A percentile compares a stretch with the other conserved stretches of the same genome.
These are phyloP conservation scores for Vitis hybrid DNA, from an alignment of 177 flowering plant species.

Conservation along the genomic window DNA sequence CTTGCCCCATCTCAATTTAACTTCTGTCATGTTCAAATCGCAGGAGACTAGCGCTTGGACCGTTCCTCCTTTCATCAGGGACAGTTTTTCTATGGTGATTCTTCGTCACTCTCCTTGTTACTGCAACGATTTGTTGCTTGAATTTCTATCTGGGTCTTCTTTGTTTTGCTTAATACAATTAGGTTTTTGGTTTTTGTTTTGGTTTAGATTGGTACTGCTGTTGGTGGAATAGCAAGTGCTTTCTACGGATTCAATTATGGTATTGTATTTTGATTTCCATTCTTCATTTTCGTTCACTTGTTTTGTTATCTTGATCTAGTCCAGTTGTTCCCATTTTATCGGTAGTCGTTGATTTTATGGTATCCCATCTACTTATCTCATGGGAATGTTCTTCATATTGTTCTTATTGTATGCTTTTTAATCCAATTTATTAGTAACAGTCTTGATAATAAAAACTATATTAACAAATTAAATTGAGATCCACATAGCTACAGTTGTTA, in stretches of 20 bases:
- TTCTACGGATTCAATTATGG: conserved; percentile 90
- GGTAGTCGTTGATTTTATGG: no score
- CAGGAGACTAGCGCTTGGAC: conserved; percentile 87
- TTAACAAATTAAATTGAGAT: no score
- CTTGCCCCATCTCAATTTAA: no score
- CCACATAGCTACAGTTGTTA: no score
- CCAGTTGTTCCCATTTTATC: no score
- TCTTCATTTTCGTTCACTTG: background rate
- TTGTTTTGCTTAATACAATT: background rate
- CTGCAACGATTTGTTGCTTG: background rate
- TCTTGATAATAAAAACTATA: no score
- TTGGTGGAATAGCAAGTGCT: conserved; percentile 87
- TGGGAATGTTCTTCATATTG: no score
- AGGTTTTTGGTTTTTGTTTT: background rate
- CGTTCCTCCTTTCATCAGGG: conserved; percentile 64
- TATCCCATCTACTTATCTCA: no score
- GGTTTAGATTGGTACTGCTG: conserved; percentile 83
- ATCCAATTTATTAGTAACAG: no score
- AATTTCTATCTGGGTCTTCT: background rate
- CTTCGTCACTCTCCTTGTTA: background rate
- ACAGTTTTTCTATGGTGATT: conserved; percentile 84
- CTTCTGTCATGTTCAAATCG: conserved; percentile 3
- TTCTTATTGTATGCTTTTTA: no score
- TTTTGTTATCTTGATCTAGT: background rate
- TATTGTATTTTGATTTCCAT: conserved; percentile 20